Base-by-base conservation (phyloP, 73 alveolate species). In the Uronychia setigera region DNA sequence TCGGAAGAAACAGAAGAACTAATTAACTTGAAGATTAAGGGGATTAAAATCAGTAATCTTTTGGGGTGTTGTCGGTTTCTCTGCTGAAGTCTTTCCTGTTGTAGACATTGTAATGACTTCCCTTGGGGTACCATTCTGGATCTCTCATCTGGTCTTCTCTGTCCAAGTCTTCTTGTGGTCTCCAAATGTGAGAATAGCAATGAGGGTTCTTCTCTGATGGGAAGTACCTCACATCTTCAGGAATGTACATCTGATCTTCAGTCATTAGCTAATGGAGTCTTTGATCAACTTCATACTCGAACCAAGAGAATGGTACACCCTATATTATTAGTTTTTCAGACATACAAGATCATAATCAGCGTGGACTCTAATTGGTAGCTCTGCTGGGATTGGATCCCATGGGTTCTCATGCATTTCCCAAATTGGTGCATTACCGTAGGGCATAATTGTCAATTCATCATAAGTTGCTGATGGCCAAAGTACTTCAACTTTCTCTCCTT, bases 381-480 rank as follows among this genome's bases (percentile, higher is more conserved):
- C 99, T 80, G 95, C 97, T 90, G 97, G 94, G 88, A 94, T 94
- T 31, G 96, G 95, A 94, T 96, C 99, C 99, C 99, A 96, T 59
- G 96, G 99, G 89, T 94, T 92, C 74, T 94, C 98, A 67, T 88
- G 93, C 84, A 85, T 58, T 83, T 94, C 98, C 94, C 94, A 88
- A 78, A 94, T 90, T 26, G 96, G 97, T 28, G 98, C 98, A 35
- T 83, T 92, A 74, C 98, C 93, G 57, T 59, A 91, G 14, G 87
- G 83, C 96, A 91, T 86, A 59, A 80, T 87, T 46, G 97, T 95
- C 81, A 94, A 32, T 81, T 96, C 99, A 89, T 96, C 98, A 84
- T 80, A 92, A 26, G 93, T 93, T 59, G 95, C 91, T 19, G 91
- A 93, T 33, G 97, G 97, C 99, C 99, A 96, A 26, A 96, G 86